A percentile compares a stretch with the other conserved stretches of the same genome.
Conservation (phyloP, 225 moss, liverwort and hornwort genomes). For the Straminergon stramineum region DNA sequence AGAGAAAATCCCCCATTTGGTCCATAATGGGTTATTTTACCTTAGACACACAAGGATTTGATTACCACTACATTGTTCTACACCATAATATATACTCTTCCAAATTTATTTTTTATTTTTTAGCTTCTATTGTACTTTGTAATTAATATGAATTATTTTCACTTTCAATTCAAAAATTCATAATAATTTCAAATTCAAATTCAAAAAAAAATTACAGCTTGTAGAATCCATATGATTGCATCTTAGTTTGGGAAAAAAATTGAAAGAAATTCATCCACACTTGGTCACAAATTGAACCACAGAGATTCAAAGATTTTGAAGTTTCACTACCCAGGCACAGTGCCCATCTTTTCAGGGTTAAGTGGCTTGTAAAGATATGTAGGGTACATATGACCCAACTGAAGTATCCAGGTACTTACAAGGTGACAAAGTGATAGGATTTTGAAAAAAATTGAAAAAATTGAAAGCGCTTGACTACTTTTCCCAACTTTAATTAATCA, state of each 20-base stretch:
- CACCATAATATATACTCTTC: no score
- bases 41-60: no score
- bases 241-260: background rate
- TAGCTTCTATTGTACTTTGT: no score
- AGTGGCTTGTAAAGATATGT: background rate
- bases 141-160: no score
- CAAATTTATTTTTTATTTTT: no score
- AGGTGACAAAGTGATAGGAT: background rate
- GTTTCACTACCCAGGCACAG: fast-evolving
- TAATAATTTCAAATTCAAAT: background rate
- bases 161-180: background rate
- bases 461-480: background rate
- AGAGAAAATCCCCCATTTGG: no score
- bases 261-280: background rate
- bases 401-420: background rate
- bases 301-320: background rate
- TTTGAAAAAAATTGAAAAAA: no score
- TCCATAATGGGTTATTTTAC: no score
- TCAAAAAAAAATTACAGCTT: no score
- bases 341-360: background rate
- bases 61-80: no score
- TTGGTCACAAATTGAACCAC: background rate
- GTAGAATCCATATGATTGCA: no score
- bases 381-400: background rate
- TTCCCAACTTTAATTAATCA: no score